phyloP scores from a whole-genome alignment of 495 filamentous ascomycete species.

The Cudoniella acicularis region DNA sequence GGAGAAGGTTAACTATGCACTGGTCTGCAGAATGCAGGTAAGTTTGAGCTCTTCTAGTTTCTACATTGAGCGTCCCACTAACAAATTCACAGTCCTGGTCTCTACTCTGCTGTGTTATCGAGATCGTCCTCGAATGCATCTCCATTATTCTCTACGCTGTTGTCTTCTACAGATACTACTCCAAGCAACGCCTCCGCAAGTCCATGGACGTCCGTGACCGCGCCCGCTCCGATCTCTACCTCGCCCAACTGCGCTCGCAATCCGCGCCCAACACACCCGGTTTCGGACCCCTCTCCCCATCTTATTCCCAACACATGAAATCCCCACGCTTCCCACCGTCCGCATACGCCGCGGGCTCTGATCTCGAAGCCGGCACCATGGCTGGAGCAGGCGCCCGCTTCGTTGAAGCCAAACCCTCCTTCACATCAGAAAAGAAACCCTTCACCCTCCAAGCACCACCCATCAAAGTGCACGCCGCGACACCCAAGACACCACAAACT shows the following conservation, averaged over 20 bases:
- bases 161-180: slow-evolving; percentile 94
- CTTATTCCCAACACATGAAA: slow-evolving; percentile 48
- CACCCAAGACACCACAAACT: slow-evolving; percentile 28
- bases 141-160: slow-evolving; percentile 89
- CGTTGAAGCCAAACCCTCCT: slow-evolving; percentile 43
- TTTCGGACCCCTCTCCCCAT: slow-evolving; percentile 62
- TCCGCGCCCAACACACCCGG: slow-evolving; percentile 94
- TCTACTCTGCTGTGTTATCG: slow-evolving; percentile 94
- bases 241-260: slow-evolving; percentile 87
- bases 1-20: slow-evolving; percentile 76
- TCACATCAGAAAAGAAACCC: slow-evolving; percentile 44
- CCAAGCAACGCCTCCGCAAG: slow-evolving; percentile 89
- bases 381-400: slow-evolving; percentile 36
- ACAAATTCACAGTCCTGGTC: slow-evolving; percentile 72
- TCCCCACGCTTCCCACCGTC: slow-evolving; percentile 52
- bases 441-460: slow-evolving; percentile 87
- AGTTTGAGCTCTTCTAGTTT: too few relatives aligned
- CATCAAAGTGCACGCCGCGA: slow-evolving; percentile 68
- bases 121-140: slow-evolving; percentile 88
- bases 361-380: slow-evolving; percentile 46
- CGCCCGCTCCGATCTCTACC: slow-evolving; percentile 89
- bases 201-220: slow-evolving; percentile 94
- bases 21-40: slow-evolving; percentile 94
- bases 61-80: slow-evolving; percentile 16
- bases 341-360: slow-evolving; percentile 32